Conservation (phyloP, 2,329 filamentous ascomycete genomes). For the Fusarium sp. region DNA sequence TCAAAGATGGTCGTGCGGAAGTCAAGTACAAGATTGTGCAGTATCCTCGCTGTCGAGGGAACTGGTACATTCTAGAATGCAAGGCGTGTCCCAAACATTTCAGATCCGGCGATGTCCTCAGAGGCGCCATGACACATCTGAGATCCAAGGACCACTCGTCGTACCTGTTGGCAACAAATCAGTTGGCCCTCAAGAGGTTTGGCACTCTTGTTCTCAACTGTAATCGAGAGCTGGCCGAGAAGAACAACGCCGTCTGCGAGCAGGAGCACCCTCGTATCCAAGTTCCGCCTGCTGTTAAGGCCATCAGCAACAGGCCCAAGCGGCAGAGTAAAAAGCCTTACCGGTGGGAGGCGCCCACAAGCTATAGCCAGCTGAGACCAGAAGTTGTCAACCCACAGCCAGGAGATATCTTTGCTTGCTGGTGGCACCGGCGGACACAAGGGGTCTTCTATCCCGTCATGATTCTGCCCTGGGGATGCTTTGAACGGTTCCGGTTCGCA, state of each 20-base stretch:
- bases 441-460: not conserved
- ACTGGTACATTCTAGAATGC: not conserved
- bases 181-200: not conserved
- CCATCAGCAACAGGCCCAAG: not conserved
- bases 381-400: not conserved
- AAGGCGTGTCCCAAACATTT: not conserved
- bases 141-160: not conserved
- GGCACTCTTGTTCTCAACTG: slow-evolving; percentile 10
- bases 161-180: not conserved
- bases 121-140: not conserved
- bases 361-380: not conserved
- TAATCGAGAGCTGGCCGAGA: not conserved
- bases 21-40: not conserved
- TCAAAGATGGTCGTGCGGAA: not conserved
- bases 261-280: not conserved
- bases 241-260: not conserved
- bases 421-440: not conserved
- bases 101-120: not conserved
- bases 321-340: not conserved
- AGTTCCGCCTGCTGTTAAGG: not conserved
- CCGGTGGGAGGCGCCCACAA: not conserved
- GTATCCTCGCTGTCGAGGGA: not conserved
- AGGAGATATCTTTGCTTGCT: slow-evolving; percentile 2
- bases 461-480: not conserved
- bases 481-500: not conserved